Evolutionary conservation across 2,329 filamentous ascomycete genomes (phyloP).

Genomic region (Cladophialophora immunda): DNA sequence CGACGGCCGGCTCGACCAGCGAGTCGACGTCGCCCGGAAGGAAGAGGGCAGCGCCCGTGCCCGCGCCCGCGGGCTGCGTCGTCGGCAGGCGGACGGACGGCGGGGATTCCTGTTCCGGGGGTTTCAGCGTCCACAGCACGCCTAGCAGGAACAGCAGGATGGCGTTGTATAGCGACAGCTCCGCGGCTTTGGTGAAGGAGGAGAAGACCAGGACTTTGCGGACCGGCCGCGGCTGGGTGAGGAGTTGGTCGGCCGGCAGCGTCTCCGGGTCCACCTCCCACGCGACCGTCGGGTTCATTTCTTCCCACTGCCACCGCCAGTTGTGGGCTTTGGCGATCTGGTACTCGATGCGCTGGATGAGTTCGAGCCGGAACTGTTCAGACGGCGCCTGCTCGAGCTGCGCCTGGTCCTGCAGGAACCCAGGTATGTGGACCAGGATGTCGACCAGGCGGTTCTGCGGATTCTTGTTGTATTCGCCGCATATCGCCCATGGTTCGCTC

Average conservation of each 20-base stretch:
- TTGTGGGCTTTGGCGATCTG: constrained; percentile 28
- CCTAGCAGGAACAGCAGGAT: constrained; percentile 32
- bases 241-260: constrained; percentile 63
- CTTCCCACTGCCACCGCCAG: constrained; percentile 36
- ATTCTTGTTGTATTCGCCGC: constrained; percentile 27
- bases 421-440: constrained; percentile 32
- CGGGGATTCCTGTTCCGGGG: constrained; percentile 13
- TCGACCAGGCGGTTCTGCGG: constrained; percentile 35
- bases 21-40: constrained; percentile 29
- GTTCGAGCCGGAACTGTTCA: constrained; percentile 20
- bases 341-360: constrained; percentile 29
- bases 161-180: constrained; percentile 35
- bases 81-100: constrained; percentile 7
- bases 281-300: constrained; percentile 25
- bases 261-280: constrained; percentile 30
- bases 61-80: too few species aligned
- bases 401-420: constrained; percentile 32
- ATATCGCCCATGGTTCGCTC: constrained; percentile 27
- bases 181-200: constrained; percentile 28
- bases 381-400: constrained; percentile 23
- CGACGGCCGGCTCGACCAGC: constrained; percentile 27
- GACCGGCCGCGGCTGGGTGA: constrained; percentile 86
- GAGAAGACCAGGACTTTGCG: constrained; percentile 66
- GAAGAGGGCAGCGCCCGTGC: constrained; percentile 21
- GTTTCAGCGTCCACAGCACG: constrained; percentile 30